These are phyloP conservation scores for Podosphaera xanthii DNA, from an alignment of 2,329 filamentous ascomycete species.

Conservation along the genomic window DNA sequence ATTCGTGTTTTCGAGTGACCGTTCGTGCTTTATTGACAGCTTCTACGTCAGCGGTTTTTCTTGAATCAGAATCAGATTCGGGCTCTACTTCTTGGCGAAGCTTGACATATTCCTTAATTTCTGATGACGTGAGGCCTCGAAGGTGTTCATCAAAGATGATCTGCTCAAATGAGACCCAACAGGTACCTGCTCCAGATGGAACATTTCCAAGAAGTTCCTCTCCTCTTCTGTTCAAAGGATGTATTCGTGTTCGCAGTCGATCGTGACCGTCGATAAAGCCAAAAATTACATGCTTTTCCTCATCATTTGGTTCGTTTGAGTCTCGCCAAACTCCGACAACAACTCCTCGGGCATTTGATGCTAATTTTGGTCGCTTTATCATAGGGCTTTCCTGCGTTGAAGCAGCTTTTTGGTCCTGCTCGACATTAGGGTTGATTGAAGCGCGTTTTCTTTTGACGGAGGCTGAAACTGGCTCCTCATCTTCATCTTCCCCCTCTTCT, in stretches of 20 bases:
- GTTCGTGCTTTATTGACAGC: constrained; percentile 12
- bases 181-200: constrained; percentile 35
- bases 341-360: constrained; percentile 11
- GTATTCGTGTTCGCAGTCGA: constrained; percentile 34
- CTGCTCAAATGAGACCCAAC: constrained; percentile 40
- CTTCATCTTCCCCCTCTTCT: constrained; percentile 16
- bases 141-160: constrained; percentile 35
- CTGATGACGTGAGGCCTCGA: constrained; percentile 28
- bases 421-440: constrained; percentile 25
- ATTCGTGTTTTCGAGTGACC: constrained; percentile 8
- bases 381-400: constrained; percentile 5
- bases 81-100: constrained; percentile 21
- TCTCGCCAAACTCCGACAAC: constrained; percentile 37
- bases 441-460: constrained; percentile 33
- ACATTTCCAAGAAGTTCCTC: constrained; percentile 22
- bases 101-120: constrained; percentile 40
- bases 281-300: constrained; percentile 33
- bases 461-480: constrained; percentile 18
- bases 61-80: constrained; percentile 7
- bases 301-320: constrained; percentile 25
- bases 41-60: constrained; percentile 7
- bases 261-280: constrained; percentile 40
- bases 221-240: constrained; percentile 25
- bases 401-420: constrained; percentile 19
- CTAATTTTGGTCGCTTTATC: constrained; percentile 9